Evolutionary conservation across 371 early-diverging fungal species (phyloP), one percentile per base, ranked within the genome.

Genomic region (Actinomortierella ambigua): DNA sequence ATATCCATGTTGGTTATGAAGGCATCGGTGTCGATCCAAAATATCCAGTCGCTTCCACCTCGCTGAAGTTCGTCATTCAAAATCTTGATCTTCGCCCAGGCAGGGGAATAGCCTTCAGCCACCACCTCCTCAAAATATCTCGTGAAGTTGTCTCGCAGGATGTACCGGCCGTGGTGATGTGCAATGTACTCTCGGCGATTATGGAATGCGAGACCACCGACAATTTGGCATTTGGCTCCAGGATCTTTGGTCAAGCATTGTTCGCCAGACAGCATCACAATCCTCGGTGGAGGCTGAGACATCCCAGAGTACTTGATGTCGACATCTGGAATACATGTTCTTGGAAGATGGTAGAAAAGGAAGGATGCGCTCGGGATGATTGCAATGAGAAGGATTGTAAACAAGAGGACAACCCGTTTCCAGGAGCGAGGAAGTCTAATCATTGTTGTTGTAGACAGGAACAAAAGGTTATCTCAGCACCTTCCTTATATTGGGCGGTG

Each of bases 21-120:
- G n/a, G 57, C 63, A 42, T 68, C 60, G 24, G 63, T 62, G 51
- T 62, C 68, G 51, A 63, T 59, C 64, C 60, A 69, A 40, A 69
- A 69, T 20, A 63, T 59, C 63, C 69, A 68, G 53, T 58, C 59
- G 50, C 52, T 29, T 50, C 57, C 68, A 48, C 48, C 39, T 23
- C 52, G 47, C 3, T 62, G 59, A 1, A 69, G 49, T 52, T 59
- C 64, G 22, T 69, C 63, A n/a, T 57, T 9, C 24, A 59, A 26
- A 22, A 68, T 63, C 53, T 55, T 59, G 59, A 59, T 39, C 47
- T 63, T 69, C 39, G 59, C 61, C 69, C 63, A 63, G 44, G 62
- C 60, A 15, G 64, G 69, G 7, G 50, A 14, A 27, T 17, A 23
- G 18, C 60, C 60, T n/a, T 56, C 23, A 0, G 27, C n/a, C n/a